Percentiles rank a stretch among this genome's conserved stretches.
These are phyloP conservation scores for Coemansia sp. DNA, from an alignment of 192 early-diverging fungal genomes.

Conservation along the genomic window DNA sequence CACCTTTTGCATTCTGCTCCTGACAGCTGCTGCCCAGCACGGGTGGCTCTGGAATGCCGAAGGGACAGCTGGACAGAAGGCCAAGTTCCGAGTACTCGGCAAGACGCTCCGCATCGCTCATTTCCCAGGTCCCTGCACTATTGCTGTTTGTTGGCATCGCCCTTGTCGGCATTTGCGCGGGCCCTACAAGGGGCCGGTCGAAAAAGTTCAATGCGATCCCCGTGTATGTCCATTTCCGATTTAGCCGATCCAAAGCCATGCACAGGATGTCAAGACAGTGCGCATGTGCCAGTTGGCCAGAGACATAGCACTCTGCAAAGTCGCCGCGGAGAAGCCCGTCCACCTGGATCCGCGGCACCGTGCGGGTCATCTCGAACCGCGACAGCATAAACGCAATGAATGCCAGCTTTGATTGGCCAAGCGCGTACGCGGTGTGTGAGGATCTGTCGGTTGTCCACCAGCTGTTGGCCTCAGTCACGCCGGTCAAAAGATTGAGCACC, in stretches of 20 bases:
- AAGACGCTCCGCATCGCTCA: neutral
- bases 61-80: slow-evolving; percentile 1
- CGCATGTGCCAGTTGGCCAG: neutral
- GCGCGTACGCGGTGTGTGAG: slow-evolving; percentile 2
- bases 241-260: neutral
- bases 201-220: slow-evolving; percentile 5
- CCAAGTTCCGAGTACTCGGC: neutral
- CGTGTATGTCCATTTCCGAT: slow-evolving; percentile 1
- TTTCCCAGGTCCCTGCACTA: neutral
- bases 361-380: slow-evolving; percentile 1
- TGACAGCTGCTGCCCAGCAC: neutral
- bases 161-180: neutral
- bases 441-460: slow-evolving; percentile 6
- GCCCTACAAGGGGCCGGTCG: neutral
- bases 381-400: slow-evolving; percentile 8
- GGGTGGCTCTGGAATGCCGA: slow-evolving; percentile 1
- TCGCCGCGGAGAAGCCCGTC: slow-evolving; percentile 1
- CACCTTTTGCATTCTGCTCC: neutral
- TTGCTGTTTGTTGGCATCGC: neutral
- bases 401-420: neutral
- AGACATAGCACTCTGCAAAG: slow-evolving; percentile 6
- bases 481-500: slow-evolving; percentile 6
- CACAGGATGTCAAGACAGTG: neutral
- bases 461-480: neutral
- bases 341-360: slow-evolving; percentile 3